Evolutionary conservation across 768 basidiomycete genomes (phyloP).

Genomic region (Sarcomyxa edulis): DNA sequence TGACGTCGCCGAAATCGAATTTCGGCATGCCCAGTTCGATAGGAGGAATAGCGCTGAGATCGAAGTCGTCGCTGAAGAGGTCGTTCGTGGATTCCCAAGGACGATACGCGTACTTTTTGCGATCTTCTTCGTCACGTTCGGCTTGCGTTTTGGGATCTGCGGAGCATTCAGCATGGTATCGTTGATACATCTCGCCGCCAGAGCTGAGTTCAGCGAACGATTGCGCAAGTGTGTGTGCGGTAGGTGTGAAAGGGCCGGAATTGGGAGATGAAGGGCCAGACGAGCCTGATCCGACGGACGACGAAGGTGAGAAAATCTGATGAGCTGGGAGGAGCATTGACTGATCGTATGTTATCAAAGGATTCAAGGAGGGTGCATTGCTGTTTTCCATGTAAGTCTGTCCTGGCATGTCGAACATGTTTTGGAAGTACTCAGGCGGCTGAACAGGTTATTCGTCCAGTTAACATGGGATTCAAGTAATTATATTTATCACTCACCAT

Average conservation of each 20-base stretch:
- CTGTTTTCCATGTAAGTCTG: no score
- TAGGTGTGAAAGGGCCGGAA: conserved; percentile 47
- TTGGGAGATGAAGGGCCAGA: conserved; percentile 49
- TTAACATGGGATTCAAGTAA: no score
- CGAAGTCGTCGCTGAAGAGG: conserved; percentile 60
- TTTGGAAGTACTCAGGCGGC: conserved; percentile 46
- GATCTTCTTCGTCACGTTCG: no score
- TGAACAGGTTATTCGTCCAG: no score
- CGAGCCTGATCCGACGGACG: conserved; percentile 38
- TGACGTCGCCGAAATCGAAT: conserved; percentile 25
- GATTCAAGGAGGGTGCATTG: conserved; percentile 25
- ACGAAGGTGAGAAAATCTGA: conserved; percentile 45
- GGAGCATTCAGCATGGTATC: no score
- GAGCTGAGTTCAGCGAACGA: conserved; percentile 25
- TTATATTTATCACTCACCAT: no score
- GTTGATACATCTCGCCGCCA: conserved; percentile 12
- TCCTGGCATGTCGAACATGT: conserved; percentile 35
- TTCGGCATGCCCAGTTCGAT: conserved; percentile 55
- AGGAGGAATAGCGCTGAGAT: conserved; percentile 58
- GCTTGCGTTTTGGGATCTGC: no score
- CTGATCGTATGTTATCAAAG: conserved; percentile 35
- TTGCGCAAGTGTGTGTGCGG: no score
- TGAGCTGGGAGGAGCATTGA: conserved; percentile 33
- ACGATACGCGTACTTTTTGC: no score
- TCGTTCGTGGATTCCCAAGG: conserved; percentile 15